Percentiles rank a stretch among this genome's conserved stretches.
Conservation (phyloP, 2,329 filamentous ascomycete species). For the Ophiostoma ulmi region DNA sequence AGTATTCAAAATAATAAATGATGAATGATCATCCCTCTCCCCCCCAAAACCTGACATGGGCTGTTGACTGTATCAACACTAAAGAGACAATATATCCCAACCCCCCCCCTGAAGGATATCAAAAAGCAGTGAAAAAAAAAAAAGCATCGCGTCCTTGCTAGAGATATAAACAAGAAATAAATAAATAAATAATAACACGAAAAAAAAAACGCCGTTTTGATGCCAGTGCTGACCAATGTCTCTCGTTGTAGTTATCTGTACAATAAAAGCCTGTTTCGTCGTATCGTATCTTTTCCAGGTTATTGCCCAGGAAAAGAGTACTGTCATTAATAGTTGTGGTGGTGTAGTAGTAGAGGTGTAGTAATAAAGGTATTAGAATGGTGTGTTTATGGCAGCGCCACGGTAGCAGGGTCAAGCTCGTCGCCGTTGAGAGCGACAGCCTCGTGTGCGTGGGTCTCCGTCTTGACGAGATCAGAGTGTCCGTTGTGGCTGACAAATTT, state of each 20-base stretch:
- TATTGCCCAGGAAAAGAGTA: not conserved
- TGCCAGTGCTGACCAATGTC: not conserved
- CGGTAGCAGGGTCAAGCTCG: slow-evolving; percentile 20
- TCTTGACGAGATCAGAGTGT: not conserved
- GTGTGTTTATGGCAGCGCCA: slow-evolving; percentile 18
- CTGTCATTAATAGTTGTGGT: slow-evolving; percentile 14
- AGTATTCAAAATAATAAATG: not conserved
- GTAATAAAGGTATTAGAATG: not conserved
- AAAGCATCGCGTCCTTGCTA: slow-evolving; percentile 8
- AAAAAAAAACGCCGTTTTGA: slow-evolving; percentile 11
- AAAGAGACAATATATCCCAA: not conserved
- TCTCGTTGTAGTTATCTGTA: not conserved
- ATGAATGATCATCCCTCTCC: not conserved
- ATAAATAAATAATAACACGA: not conserved
- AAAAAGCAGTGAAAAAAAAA: not conserved
- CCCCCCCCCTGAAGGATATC: not conserved
- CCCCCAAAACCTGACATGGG: not conserved
- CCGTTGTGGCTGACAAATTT: slow-evolving; percentile 10
- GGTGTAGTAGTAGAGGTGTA: not conserved
- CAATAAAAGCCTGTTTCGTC: not conserved
- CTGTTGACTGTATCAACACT: not conserved
- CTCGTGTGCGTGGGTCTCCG: not conserved
- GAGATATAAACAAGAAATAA: not conserved
- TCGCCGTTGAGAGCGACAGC: slow-evolving; percentile 18
- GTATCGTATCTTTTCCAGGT: not conserved